These are phyloP conservation scores for Zygoascus hellenicus DNA, from an alignment of 1,139 yeast genomes.

Conservation along the genomic window DNA sequence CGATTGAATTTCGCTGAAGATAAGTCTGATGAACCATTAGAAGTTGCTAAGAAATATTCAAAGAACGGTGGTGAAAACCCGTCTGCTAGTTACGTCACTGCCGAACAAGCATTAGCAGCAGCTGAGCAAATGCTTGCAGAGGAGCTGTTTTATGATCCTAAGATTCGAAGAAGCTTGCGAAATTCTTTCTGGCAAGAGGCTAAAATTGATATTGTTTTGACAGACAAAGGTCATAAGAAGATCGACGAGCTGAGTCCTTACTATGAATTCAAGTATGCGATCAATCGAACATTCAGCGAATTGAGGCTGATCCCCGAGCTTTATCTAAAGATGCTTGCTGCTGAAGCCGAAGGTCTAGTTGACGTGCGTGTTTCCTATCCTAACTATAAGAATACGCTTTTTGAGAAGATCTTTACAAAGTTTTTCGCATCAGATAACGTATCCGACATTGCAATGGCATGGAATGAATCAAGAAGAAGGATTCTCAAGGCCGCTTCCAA, in stretches of 20 bases:
- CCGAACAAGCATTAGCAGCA: conserved; percentile 63
- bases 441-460: conserved; percentile 69
- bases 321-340: conserved; percentile 84
- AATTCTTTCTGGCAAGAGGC: conserved; percentile 62
- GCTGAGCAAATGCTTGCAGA: conserved; percentile 72
- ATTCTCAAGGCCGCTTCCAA: conserved; percentile 65
- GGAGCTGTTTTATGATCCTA: conserved; percentile 76
- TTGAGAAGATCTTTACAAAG: conserved; percentile 48
- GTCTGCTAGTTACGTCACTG: conserved; percentile 48
- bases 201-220: conserved; percentile 64
- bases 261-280: conserved; percentile 87
- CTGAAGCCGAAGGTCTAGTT: conserved; percentile 63
- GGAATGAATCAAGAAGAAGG: conserved; percentile 73
- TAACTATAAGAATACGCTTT: conserved; percentile 39
- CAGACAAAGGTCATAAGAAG: conserved; percentile 80
- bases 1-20: conserved; percentile 71
- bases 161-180: conserved; percentile 71
- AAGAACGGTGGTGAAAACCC: conserved; percentile 18
- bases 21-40: conserved; percentile 57
- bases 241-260: conserved; percentile 79
- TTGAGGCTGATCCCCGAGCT: conserved; percentile 71
- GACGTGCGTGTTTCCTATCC: conserved; percentile 41
- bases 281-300: conserved; percentile 70
- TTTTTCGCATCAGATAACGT: conserved; percentile 77
- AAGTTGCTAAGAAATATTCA: conserved; percentile 49